Evolutionary conservation across 352 stramenopile genomes (phyloP), one percentile per base, ranked within the genome.

Genomic region (Hyaloperonospora brassicae): DNA sequence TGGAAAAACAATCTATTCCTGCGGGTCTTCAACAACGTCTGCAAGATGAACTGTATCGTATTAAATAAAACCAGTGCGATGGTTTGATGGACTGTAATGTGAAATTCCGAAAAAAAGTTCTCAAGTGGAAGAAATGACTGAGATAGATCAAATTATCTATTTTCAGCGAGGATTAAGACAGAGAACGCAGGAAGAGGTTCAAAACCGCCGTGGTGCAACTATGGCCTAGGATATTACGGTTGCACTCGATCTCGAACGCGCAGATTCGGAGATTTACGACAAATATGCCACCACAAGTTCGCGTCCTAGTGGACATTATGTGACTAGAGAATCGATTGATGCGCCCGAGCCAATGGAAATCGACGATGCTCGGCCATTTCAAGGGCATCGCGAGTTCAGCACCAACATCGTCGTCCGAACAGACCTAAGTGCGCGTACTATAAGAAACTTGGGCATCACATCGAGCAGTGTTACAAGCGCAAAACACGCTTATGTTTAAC

Each of bases 81-180:
- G 31, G 34, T 23, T 56, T 62, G 48, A 36, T 30, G 42, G 48
- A 62, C 8, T 54, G 54, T 22, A 46, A 47, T 36, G 30, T 8
- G 13, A 47, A 34, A 36, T 48, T 41, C n/a, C 31, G 47, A 1
- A 14, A 52, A 47, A 49, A 24, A 46, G 56, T 39, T 49, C 35
- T 14, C 41, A 57, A 41, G 41, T 62, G 24, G 55, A 51, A 48
- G 10, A 55, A 9, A 62, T 62, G 48, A 52, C 31, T 13, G 43
- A 60, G 52, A 42, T 57, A 36, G n/a, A 62, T 39, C 50, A 51
- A 42, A 57, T 57, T 34, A 52, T 41, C 13, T 55, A 48, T 17
- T 49, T 46, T 41, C 22, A 52, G 11, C 41, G 30, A 46, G 42
- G 23, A 21, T 42, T 50, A 24, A 14, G 12, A 35, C 34, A 35